phyloP scores from a whole-genome alignment of 768 basidiomycete species.

The Leccinum pellstonianum region DNA sequence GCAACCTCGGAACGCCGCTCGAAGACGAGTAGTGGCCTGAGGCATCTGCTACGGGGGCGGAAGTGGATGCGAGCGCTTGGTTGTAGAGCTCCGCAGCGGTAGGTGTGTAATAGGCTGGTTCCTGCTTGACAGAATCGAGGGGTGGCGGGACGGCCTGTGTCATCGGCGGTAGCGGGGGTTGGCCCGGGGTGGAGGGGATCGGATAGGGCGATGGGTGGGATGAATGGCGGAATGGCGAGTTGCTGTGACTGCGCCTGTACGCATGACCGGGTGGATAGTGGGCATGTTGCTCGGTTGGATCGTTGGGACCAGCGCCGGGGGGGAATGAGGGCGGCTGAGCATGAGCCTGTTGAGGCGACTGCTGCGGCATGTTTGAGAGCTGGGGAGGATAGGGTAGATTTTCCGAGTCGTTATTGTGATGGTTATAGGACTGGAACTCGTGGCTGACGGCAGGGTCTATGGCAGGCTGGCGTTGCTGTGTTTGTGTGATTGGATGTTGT shows the following conservation, averaged over 20 bases:
- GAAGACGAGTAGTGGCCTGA: constrained; percentile 33
- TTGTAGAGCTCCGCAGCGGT: constrained; percentile 55
- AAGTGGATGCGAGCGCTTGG: constrained; percentile 41
- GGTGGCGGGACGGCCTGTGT: constrained; percentile 15
- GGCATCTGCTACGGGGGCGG: constrained; percentile 19
- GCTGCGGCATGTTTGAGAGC: constrained; percentile 34
- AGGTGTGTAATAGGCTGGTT: constrained; percentile 46
- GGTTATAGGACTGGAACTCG: constrained; percentile 35
- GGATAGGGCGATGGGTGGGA: constrained; percentile 40
- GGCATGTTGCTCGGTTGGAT: constrained; percentile 33
- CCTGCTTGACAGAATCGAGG: constrained; percentile 39
- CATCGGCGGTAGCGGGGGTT: constrained; percentile 31
- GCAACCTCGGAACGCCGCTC: constrained; percentile 51
- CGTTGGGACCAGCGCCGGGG: constrained; percentile 35
- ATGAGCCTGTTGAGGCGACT: constrained; percentile 25
- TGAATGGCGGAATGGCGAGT: constrained; percentile 38
- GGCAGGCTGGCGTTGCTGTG: constrained; percentile 34
- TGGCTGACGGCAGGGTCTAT: constrained; percentile 35
- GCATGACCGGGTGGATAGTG: constrained; percentile 37
- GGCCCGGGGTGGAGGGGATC: constrained; percentile 33
- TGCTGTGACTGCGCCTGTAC: constrained; percentile 33
- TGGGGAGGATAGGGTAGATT: constrained; percentile 26
- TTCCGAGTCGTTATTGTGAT: constrained; percentile 25
- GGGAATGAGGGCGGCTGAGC: constrained; percentile 40
- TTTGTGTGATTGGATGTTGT: constrained; percentile 32